Conservation (phyloP, 805 yeast species). For the Kuraishia ogatae region DNA sequence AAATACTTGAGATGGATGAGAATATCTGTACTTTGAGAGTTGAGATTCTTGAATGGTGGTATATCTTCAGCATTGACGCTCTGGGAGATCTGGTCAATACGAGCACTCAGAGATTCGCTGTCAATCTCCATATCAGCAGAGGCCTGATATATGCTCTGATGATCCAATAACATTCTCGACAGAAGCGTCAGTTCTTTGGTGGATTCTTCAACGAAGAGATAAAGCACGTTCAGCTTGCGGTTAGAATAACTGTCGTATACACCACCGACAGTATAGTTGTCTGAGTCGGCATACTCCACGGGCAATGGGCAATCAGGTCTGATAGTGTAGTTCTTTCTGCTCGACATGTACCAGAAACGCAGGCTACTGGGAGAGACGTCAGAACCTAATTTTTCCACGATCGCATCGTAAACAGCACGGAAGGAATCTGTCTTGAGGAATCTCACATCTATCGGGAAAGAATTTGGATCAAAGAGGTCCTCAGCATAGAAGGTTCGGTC, state of each 20-base stretch:
- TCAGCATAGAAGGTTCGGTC: conserved; percentile 36
- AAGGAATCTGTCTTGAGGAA: conserved; percentile 50
- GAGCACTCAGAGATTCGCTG: conserved; percentile 14
- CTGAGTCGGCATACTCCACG: conserved; percentile 4
- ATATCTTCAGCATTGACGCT: conserved; percentile 5
- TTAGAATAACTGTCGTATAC: conserved; percentile 39
- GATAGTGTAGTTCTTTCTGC: conserved; percentile 62
- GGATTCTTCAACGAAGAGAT: conserved; percentile 57
- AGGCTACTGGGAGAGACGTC: conserved; percentile 25
- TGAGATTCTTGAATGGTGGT: conserved; percentile 14
- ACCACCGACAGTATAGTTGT: conserved; percentile 34
- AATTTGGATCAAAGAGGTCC: conserved; percentile 35
- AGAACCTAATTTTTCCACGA: conserved; percentile 33
- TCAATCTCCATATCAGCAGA: conserved; percentile 2
- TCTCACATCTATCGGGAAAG: conserved; percentile 40
- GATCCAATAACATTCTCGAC: conserved; percentile 11
- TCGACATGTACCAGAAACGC: conserved; percentile 56
- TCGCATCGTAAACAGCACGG: conserved; percentile 36
- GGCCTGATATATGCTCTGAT: background rate
- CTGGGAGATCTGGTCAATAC: conserved; percentile 7
- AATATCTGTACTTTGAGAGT: conserved; percentile 20
- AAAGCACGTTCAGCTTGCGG: background rate
- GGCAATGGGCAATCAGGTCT: conserved; percentile 46
- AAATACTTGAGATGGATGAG: conserved; percentile 55
- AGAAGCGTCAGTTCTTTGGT: conserved; percentile 28